phyloP scores from a whole-genome alignment of 345 rosid genomes.

The Barbarea vulgaris region DNA sequence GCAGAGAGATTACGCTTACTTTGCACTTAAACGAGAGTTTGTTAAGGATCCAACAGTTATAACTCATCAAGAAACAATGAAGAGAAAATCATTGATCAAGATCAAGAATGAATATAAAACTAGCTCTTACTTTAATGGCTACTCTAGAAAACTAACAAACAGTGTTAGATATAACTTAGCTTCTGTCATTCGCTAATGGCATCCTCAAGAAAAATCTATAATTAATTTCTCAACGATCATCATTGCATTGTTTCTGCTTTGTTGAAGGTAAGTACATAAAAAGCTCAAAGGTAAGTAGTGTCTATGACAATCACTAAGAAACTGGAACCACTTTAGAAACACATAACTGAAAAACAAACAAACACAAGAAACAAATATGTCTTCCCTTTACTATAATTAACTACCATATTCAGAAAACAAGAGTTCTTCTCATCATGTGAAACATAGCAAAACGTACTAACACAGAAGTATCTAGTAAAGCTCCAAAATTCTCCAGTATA shows the following conservation, averaged over 20 bases:
- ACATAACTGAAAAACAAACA: too few relatives aligned
- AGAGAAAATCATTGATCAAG: not conserved
- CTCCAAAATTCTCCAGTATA: not conserved
- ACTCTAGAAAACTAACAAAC: not conserved
- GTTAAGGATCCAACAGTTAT: not conserved
- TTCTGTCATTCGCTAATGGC: conserved; percentile 6
- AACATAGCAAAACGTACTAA: not conserved
- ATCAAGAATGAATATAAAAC: conserved; percentile 9
- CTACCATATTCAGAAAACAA: too few relatives aligned
- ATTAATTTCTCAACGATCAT: not conserved
- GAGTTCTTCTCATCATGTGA: too few relatives aligned
- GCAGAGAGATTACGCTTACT: not conserved
- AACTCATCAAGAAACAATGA: not conserved
- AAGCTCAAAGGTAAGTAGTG: conserved; percentile 7
- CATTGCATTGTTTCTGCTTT: conserved; percentile 11
- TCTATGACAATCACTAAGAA: not conserved
- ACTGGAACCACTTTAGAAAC: too few relatives aligned
- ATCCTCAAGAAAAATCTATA: not conserved
- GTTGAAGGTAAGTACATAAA: not conserved
- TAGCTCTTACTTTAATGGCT: not conserved
- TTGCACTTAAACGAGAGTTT: not conserved
- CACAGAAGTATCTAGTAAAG: not conserved
- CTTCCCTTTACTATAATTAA: too few relatives aligned
- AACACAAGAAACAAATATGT: too few relatives aligned
- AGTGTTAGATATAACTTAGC: not conserved